phyloP scores from a whole-genome alignment of 345 rosid species.

The Lumnitzera racemosa region DNA sequence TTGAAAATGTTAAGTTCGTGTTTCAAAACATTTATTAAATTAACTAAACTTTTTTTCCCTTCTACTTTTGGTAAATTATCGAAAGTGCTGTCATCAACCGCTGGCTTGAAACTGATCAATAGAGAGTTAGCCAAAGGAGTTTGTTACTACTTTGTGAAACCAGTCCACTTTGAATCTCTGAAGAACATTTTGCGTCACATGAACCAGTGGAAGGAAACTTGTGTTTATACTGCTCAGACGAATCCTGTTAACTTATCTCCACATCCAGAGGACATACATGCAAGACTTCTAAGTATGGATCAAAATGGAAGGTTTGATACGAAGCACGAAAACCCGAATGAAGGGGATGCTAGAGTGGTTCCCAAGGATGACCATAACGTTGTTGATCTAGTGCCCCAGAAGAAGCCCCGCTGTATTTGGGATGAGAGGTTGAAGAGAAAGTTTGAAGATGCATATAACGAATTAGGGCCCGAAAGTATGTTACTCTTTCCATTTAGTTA shows the following conservation, averaged over 20 bases:
- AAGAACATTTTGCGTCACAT: conserved; percentile 28
- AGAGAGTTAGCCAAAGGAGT: conserved; percentile 36
- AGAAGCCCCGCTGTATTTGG: no score
- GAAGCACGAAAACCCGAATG: no score
- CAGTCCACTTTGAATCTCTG: conserved; percentile 22
- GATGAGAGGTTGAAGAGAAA: no score
- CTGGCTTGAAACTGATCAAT: conserved; percentile 17
- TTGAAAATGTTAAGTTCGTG: no score
- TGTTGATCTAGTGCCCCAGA: no score
- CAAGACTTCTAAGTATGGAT: not conserved
- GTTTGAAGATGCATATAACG: not conserved
- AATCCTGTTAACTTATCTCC: not conserved
- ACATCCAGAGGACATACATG: not conserved
- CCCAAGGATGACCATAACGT: no score
- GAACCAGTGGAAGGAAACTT: conserved; percentile 9
- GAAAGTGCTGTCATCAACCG: conserved; percentile 32
- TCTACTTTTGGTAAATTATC: not conserved
- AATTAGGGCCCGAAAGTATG: no score
- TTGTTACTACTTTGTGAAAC: conserved; percentile 33
- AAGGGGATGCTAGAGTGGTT: no score
- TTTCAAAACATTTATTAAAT: no score
- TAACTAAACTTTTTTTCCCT: no score
- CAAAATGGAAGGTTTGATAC: no score
- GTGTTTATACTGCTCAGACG: not conserved
- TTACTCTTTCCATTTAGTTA: no score